These are phyloP conservation scores for Rhynchospora tenuis DNA, from an alignment of 176 grass and related monocot genomes.

Conservation along the genomic window DNA sequence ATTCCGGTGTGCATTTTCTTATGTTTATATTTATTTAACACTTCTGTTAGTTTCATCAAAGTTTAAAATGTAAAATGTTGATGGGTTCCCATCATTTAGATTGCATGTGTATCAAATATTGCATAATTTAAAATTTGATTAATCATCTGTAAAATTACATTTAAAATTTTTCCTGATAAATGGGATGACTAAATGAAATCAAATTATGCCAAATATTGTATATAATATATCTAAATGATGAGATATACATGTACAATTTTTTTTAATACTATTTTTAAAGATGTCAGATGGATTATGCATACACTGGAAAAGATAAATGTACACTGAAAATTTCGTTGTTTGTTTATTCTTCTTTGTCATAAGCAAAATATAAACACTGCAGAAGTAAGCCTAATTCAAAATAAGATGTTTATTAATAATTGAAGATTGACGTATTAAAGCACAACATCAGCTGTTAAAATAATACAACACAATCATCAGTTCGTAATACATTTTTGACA, in stretches of 20 bases:
- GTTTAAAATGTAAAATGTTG: too few relatives aligned
- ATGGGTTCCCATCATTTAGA: background rate
- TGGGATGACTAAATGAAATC: background rate
- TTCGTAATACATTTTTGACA: background rate
- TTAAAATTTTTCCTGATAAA: background rate
- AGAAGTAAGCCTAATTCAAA: background rate
- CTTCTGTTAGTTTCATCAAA: background rate
- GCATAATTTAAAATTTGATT: background rate
- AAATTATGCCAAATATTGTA: background rate
- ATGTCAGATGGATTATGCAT: too few relatives aligned
- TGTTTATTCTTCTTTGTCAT: background rate
- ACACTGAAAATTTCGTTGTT: background rate
- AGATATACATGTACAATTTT: background rate
- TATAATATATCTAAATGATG: background rate
- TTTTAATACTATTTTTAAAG: too few relatives aligned
- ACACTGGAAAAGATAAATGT: background rate
- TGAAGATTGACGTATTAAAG: background rate
- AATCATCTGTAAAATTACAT: background rate
- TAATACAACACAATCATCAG: background rate
- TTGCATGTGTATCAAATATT: background rate
- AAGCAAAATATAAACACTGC: background rate
- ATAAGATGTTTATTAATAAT: background rate
- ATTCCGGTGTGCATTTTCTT: background rate
- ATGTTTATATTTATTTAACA: background rate
- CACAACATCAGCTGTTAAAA: background rate